Conservation (phyloP, 495 filamentous ascomycete genomes). For the Achaetomiella virescens region DNA sequence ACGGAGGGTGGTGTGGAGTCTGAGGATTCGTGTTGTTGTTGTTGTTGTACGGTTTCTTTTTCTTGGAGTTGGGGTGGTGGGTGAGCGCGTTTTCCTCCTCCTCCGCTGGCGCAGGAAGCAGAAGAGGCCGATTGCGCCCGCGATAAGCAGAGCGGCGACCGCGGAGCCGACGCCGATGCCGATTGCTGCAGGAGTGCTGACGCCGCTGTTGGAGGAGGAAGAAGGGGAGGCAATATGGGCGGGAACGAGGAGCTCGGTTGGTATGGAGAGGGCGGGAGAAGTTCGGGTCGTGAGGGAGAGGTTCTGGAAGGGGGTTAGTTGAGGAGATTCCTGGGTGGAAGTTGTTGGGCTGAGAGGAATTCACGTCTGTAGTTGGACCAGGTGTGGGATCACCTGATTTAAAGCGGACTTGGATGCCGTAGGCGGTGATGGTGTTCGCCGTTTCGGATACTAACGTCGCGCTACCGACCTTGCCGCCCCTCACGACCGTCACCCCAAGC, state of each 20-base stretch:
- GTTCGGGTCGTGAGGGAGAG: neutral
- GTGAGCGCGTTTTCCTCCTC: neutral
- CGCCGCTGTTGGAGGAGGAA: neutral
- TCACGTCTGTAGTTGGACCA: neutral
- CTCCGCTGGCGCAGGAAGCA: constrained; percentile 20
- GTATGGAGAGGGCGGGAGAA: neutral
- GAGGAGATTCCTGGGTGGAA: neutral
- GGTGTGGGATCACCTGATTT: constrained; percentile 9
- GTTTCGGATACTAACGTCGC: constrained; percentile 10
- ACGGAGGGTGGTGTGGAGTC: constrained; percentile 17
- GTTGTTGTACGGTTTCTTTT: neutral
- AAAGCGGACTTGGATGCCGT: constrained; percentile 27
- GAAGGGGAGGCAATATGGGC: neutral
- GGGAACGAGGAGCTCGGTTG: neutral
- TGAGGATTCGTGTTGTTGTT: neutral
- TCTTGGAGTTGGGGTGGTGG: neutral
- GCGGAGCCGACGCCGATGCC: constrained; percentile 29
- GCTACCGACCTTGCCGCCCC: constrained; percentile 9
- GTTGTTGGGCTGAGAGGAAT: neutral
- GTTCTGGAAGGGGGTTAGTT: constrained; percentile 1
- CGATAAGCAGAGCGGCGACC: constrained; percentile 12
- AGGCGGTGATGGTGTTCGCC: constrained; percentile 20
- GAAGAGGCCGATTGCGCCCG: constrained; percentile 15
- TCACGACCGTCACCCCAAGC: constrained; percentile 17
- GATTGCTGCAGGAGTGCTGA: constrained; percentile 23